Evolutionary conservation across 768 basidiomycete species (phyloP).

Genomic region (Amanita rubescens): DNA sequence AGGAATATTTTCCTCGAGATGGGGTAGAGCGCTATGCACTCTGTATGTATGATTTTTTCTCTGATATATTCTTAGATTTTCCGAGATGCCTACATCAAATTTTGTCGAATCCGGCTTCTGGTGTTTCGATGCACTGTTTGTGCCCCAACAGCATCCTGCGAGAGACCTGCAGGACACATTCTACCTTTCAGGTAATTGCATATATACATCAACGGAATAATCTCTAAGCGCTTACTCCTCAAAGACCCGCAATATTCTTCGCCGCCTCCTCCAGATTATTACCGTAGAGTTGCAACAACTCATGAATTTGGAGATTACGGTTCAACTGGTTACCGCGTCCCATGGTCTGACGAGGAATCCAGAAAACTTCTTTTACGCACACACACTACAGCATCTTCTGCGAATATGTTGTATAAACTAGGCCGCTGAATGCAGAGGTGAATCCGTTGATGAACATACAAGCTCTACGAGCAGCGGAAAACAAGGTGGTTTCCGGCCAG

Average conservation of each 20-base stretch:
- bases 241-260: constrained; percentile 75
- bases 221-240: constrained; percentile 1
- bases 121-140: constrained; percentile 98
- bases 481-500: constrained; percentile 79
- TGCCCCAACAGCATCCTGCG: constrained; percentile 98
- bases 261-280: constrained; percentile 74
- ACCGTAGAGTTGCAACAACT: constrained; percentile 72
- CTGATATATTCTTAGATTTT: constrained; percentile 52
- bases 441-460: constrained; percentile 35
- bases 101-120: constrained; percentile 99
- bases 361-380: constrained; percentile 89
- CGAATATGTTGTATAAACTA: constrained; percentile 92
- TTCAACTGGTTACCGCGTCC: constrained; percentile 94
- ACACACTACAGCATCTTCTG: constrained; percentile 93
- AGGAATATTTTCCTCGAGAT: constrained; percentile 98
- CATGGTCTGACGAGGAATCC: constrained; percentile 91
- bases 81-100: constrained; percentile 95
- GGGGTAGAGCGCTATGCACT: constrained; percentile 53
- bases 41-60: not conserved
- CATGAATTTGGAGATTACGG: constrained; percentile 88
- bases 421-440: constrained; percentile 73
- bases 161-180: constrained; percentile 98
- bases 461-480: constrained; percentile 27
- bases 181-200: constrained; percentile 77
- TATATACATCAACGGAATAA: not conserved